Base-by-base conservation (phyloP, 1,284 basidiomycete species). In the Malassezia cuniculi region DNA sequence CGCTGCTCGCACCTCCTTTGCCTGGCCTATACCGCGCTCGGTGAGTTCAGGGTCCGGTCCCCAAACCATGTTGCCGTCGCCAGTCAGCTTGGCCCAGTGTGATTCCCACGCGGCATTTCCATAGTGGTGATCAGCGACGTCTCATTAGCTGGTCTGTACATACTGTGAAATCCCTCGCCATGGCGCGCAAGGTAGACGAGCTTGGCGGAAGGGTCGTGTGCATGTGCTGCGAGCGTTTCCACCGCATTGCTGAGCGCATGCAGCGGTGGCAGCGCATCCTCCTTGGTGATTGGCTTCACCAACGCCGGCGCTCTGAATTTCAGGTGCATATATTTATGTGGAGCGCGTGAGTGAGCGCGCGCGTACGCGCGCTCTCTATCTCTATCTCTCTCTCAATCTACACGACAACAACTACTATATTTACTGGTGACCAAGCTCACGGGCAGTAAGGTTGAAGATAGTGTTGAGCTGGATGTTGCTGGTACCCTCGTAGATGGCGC, bases 401-500 rank as follows among this genome's bases (percentile, higher is more conserved):
- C n/a, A n/a, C n/a, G n/a, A n/a, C n/a, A n/a, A n/a, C n/a, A n/a
- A n/a, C n/a, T n/a, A n/a, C n/a, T n/a, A n/a, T n/a, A n/a, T n/a
- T n/a, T n/a, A 56, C 52, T 60, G 54, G 36, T 57, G 43, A 29
- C 51, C 57, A 47, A 54, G 51, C 48, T 60, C 55, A 11, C 46
- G 28, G 32, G 54, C 52, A 6, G 48, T 48, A 15, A 64, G 47
- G 48, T 84, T 93, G 24, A 87, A 85, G 58, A 97, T 94, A 0
- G 93, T 97, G 70, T 89, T 81, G 36, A 94, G 73, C 70, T 95
- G 90, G 50, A 97, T 95, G 46, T 60, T 60, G 41, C 52, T 55
- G 9, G 89, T 94, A 25, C 89, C 87, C 68, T 90, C 86, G 66
- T 90, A 93, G 47, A 93, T 93, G 8, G 85, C 60, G 17, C 63